Evolutionary conservation across 2,329 filamentous ascomycete genomes (phyloP).

Genomic region (Clonostachys rosea): DNA sequence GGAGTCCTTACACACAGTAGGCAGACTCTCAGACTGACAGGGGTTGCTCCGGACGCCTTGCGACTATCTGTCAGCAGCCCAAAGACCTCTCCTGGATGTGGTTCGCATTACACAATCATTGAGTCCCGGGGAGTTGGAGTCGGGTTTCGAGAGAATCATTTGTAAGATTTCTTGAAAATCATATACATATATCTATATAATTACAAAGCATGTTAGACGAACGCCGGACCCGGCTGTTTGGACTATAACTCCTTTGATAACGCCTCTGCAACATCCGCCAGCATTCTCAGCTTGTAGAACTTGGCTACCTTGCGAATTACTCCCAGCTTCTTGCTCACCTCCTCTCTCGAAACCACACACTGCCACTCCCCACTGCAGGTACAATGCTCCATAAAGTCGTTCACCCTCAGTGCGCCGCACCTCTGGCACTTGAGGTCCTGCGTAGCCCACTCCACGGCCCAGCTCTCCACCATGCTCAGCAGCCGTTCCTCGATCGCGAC

Average conservation of each 20-base stretch:
- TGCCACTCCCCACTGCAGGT: slow-evolving; percentile 86
- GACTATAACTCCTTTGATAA: slow-evolving; percentile 42
- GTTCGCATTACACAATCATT: too few species aligned
- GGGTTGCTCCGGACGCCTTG: too few species aligned
- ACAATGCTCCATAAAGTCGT: slow-evolving; percentile 97
- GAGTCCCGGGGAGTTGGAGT: too few species aligned
- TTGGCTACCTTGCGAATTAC: slow-evolving; percentile 72
- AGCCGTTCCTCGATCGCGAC: slow-evolving; percentile 80
- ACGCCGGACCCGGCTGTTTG: too few species aligned
- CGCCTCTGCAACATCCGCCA: slow-evolving; percentile 68
- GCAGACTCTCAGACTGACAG: too few species aligned
- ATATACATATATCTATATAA: too few species aligned
- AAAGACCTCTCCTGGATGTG: too few species aligned
- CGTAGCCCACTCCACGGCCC: slow-evolving; percentile 75
- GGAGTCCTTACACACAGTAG: too few species aligned
- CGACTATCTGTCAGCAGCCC: too few species aligned
- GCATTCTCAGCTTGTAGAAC: slow-evolving; percentile 78
- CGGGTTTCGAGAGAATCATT: too few species aligned
- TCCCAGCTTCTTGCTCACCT: slow-evolving; percentile 58
- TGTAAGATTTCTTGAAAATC: too few species aligned
- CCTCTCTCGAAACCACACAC: slow-evolving; percentile 62
- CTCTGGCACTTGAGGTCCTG: slow-evolving; percentile 82
- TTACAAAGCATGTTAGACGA: too few species aligned
- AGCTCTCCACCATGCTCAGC: slow-evolving; percentile 69
- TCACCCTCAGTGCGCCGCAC: slow-evolving; percentile 71